phyloP scores from a whole-genome alignment of 2,329 filamentous ascomycete species.

The Fusarium pilosicola region DNA sequence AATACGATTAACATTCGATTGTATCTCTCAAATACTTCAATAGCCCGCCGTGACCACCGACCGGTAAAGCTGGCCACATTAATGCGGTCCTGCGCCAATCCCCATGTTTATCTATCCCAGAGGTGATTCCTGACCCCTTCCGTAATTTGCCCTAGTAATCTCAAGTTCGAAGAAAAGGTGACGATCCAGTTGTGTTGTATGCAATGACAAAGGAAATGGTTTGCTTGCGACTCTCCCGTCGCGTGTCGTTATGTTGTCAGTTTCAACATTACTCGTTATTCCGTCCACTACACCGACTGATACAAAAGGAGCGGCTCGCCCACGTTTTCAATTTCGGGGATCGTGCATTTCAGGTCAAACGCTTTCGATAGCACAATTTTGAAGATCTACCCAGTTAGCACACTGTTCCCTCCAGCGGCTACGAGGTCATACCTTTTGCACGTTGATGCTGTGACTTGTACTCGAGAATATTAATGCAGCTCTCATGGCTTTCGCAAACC shows the following conservation, averaged over 20 bases:
- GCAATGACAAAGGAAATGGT: conserved; percentile 41
- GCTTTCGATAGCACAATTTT: conserved; percentile 99
- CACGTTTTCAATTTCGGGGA: conserved; percentile 98
- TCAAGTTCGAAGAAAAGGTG: conserved; percentile 35
- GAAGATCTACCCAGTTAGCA: conserved; percentile 77
- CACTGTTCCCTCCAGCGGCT: not conserved
- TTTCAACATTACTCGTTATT: conserved; percentile 38
- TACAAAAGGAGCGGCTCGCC: conserved; percentile 96
- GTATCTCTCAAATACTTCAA: conserved; percentile 33
- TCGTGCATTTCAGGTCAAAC: conserved; percentile 98
- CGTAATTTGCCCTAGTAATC: conserved; percentile 34
- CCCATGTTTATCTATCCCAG: conserved; percentile 38
- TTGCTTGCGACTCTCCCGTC: conserved; percentile 11
- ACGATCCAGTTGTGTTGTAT: conserved; percentile 35
- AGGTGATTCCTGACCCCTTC: conserved; percentile 38
- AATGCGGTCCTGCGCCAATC: conserved; percentile 32
- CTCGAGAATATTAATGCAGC: conserved; percentile 98
- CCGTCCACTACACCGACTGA: conserved; percentile 63
- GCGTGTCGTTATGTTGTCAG: conserved; percentile 36
- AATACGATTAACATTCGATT: conserved; percentile 36
- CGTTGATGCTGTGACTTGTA: conserved; percentile 99
- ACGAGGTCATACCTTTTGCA: conserved; percentile 79
- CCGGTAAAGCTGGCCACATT: conserved; percentile 28
- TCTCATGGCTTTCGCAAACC: conserved; percentile 98
- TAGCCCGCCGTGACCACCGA: conserved; percentile 33